Evolutionary conservation across 495 filamentous ascomycete genomes (phyloP), one percentile per base, ranked within the genome.

Genomic region (Penicillium cataractarum): DNA sequence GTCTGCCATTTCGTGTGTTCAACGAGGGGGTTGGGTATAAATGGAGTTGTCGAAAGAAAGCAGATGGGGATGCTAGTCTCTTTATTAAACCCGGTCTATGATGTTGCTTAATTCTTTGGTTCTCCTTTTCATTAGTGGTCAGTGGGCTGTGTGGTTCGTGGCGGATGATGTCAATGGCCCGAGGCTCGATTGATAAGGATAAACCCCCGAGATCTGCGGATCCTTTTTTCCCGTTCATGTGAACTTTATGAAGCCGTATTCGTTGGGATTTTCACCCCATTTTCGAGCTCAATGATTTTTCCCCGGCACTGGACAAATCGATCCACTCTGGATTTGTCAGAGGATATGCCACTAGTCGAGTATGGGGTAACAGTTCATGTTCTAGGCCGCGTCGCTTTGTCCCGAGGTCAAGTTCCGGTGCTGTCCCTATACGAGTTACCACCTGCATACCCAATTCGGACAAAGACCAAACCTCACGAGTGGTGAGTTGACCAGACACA

Each of bases 91-190:
- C 21, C 24, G 42, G 42, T 46, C 4, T 3, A 46, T 46, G 22
- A 4, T 22, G 19, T 24, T 24, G 21, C 35, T 15, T 15, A 10
- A 6, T 22, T 24, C 19, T 46, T 10, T 24, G 42, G 42, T 22
- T 46, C 42, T 2, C 13, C 49, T 27, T 13, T 52, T 29, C 49
- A 13, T 52, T 32, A 52, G 49, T 52, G 49, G 27, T 19, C 26
- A 48, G 32, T 44, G 35, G 40, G 22, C 15, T 10, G n/a, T 29
- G 12, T 13, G 22, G 24, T 29, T 8, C n/a, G 40, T 9, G 17
- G 17, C 51, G 37, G 9, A 70, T 70, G 65, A 65, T 70, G 67
- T 68, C 67, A 70, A 65, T 58, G 57, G 66, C 55, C 66, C 67
- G 67, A 67, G 67, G 67, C 54, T 54, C 61, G 61, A 63, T 57